phyloP scores from a whole-genome alignment of 1,139 yeast genomes.

The Lodderomyces beijingensis region DNA sequence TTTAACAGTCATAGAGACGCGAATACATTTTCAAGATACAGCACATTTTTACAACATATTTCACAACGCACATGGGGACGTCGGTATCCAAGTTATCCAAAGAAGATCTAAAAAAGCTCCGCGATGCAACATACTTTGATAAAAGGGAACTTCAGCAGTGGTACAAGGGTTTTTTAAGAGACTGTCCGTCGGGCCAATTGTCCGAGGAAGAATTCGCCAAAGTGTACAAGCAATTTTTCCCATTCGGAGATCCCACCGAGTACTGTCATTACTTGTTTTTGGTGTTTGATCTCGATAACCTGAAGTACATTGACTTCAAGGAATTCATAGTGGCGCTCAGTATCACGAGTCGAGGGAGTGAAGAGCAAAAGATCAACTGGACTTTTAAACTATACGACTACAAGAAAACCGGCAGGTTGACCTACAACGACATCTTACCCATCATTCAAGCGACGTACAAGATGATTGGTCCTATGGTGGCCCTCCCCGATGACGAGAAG shows the following conservation, averaged over 20 bases:
- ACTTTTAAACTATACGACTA: constrained; percentile 85
- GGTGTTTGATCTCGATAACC: constrained; percentile 80
- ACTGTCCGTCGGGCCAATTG: constrained; percentile 88
- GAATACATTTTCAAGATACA: too few species aligned
- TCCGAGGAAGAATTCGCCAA: constrained; percentile 85
- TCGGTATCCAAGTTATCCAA: constrained; percentile 89
- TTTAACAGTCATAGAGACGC: too few species aligned
- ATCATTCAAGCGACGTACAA: constrained; percentile 84
- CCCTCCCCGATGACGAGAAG: constrained; percentile 83
- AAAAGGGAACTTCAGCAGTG: constrained; percentile 94
- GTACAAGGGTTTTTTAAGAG: constrained; percentile 93
- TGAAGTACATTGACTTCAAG: constrained; percentile 83
- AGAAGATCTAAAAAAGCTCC: constrained; percentile 81
- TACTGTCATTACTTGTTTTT: constrained; percentile 86
- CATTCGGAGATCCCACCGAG: constrained; percentile 94
- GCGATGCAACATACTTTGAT: constrained; percentile 87
- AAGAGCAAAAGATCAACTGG: constrained; percentile 84
- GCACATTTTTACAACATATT: too few species aligned
- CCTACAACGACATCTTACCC: constrained; percentile 71
- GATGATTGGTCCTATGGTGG: constrained; percentile 95
- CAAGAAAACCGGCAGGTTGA: constrained; percentile 69
- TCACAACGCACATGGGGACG: constrained; percentile 77
- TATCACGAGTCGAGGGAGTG: constrained; percentile 81
- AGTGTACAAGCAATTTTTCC: constrained; percentile 94
- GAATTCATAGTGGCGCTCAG: constrained; percentile 89